These are phyloP conservation scores for Cladobotryum mycophilum DNA, from an alignment of 2,329 filamentous ascomycete genomes.

Conservation along the genomic window DNA sequence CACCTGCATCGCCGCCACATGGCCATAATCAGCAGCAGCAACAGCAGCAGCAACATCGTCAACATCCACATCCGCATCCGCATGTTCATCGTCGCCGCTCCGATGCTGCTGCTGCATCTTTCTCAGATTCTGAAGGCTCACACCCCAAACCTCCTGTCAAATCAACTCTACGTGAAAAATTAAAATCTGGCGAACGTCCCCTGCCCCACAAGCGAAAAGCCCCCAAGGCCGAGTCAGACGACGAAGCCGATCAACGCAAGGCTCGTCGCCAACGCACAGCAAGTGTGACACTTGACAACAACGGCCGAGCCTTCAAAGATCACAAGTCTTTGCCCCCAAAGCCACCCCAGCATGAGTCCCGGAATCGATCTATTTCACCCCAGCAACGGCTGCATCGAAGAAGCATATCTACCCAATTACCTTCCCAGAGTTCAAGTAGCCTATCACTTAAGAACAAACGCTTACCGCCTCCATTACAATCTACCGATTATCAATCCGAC, in stretches of 20 bases:
- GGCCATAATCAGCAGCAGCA: constrained; percentile 13
- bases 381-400: constrained; percentile 53
- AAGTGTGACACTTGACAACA: constrained; percentile 34
- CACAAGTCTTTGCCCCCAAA: constrained; percentile 28
- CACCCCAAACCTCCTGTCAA: constrained; percentile 39
- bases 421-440: constrained; percentile 48
- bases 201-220: constrained; percentile 48
- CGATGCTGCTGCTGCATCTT: constrained; percentile 38
- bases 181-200: constrained; percentile 41
- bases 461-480: constrained; percentile 53
- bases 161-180: constrained; percentile 40
- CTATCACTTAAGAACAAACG: constrained; percentile 55
- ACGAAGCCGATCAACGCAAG: constrained; percentile 50
- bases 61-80: not conserved
- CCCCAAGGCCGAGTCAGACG: constrained; percentile 49
- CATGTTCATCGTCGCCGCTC: constrained; percentile 23
- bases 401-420: constrained; percentile 58
- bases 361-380: constrained; percentile 52
- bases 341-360: constrained; percentile 24
- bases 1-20: constrained; percentile 48
- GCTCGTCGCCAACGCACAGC: constrained; percentile 47
- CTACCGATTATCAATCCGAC: constrained; percentile 62
- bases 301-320: constrained; percentile 26
- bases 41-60: not conserved
- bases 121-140: constrained; percentile 51